phyloP scores from a whole-genome alignment of 768 basidiomycete species.

The Lactarius pseudohatsudake region DNA sequence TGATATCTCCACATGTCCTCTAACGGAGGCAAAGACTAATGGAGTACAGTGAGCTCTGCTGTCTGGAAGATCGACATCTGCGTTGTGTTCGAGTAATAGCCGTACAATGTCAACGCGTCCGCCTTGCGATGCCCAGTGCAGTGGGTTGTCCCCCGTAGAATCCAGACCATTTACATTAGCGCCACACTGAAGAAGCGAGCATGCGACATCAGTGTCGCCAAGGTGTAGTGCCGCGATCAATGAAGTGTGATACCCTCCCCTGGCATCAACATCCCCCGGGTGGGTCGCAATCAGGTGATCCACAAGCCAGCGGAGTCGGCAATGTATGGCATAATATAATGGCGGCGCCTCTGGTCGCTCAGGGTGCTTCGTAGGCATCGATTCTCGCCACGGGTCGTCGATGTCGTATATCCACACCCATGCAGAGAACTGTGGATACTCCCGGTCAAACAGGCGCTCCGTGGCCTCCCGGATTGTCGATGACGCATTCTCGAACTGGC shows the following conservation, averaged over 20 bases:
- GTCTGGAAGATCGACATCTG: no score
- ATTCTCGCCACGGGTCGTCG: neutral
- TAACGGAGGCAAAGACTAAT: no score
- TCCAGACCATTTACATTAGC: neutral
- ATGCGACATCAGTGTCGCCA: neutral
- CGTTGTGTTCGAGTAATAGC: conserved; percentile 8
- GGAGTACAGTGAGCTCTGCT: rapidly evolving
- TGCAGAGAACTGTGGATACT: neutral
- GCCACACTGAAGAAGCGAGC: neutral
- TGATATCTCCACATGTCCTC: no score
- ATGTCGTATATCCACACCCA: conserved; percentile 14
- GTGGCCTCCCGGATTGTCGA: neutral
- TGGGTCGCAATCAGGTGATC: conserved; percentile 1
- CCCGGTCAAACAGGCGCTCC: neutral
- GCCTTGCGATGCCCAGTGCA: neutral
- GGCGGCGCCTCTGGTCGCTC: neutral
- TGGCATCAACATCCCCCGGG: neutral
- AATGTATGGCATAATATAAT: neutral
- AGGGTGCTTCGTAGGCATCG: neutral
- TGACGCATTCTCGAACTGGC: neutral
- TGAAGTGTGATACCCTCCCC: neutral
- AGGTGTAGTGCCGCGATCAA: neutral
- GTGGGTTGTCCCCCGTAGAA: neutral
- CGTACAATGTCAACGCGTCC: neutral
- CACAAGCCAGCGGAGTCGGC: neutral